Percentiles rank a stretch among this genome's conserved stretches.
Evolutionary conservation across 208 protist genomes (phyloP).

Genomic region (Zelonia costaricensis): DNA sequence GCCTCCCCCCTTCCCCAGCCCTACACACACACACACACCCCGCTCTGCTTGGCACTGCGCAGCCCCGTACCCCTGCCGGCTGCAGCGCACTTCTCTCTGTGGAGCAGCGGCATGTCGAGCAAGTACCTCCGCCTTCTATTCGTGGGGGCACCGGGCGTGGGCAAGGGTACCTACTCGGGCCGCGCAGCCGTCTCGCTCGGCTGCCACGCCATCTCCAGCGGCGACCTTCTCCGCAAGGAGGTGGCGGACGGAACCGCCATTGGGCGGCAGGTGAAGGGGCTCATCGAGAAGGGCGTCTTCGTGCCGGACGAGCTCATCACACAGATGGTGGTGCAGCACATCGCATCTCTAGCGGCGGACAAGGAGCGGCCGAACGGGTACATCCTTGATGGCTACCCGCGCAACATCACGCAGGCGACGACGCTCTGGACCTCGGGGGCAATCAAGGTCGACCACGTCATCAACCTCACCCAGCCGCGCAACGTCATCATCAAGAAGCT

Average conservation of each 20-base stretch:
- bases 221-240: slow-evolving; percentile 92
- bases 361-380: slow-evolving; percentile 49
- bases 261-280: slow-evolving; percentile 42
- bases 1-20: too few relatives aligned
- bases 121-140: slow-evolving; percentile 71
- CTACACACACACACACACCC: neutral
- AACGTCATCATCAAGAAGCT: slow-evolving; percentile 79
- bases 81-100: neutral
- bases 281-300: slow-evolving; percentile 70
- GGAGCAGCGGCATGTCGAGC: slow-evolving; percentile 18
- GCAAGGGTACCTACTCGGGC: slow-evolving; percentile 93
- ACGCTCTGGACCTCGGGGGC: slow-evolving; percentile 42
- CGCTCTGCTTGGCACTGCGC: neutral
- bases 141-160: slow-evolving; percentile 90
- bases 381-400: slow-evolving; percentile 93
- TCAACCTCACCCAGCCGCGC: slow-evolving; percentile 76
- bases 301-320: slow-evolving; percentile 80
- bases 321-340: slow-evolving; percentile 52
- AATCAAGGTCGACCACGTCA: slow-evolving; percentile 69
- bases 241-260: slow-evolving; percentile 42
- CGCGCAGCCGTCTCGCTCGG: slow-evolving; percentile 74
- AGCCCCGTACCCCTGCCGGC: too few relatives aligned
- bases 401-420: slow-evolving; percentile 86
- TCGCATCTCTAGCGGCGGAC: slow-evolving; percentile 18
- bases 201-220: slow-evolving; percentile 86